A percentile compares a stretch with the other conserved stretches of the same genome.
Evolutionary conservation across 345 rosid genomes (phyloP).

Genomic region (Corchorus capsularis): DNA sequence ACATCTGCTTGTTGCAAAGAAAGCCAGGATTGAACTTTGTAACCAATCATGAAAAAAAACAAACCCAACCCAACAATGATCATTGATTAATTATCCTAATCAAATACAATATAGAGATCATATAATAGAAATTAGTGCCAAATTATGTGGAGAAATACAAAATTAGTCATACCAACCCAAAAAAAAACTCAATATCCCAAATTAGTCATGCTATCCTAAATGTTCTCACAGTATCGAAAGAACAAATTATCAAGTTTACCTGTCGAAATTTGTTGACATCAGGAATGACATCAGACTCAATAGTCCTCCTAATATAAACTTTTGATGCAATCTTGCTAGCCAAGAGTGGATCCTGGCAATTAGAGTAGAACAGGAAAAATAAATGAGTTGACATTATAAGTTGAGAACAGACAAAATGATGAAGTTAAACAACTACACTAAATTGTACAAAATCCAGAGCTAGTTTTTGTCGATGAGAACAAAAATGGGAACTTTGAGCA

Average conservation of each 20-base stretch:
- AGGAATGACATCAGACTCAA: conserved; percentile 59
- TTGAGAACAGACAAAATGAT: conserved; percentile 19
- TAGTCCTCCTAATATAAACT: conserved; percentile 51
- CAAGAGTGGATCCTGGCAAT: conserved; percentile 61
- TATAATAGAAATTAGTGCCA: too few species aligned
- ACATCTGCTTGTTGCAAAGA: too few species aligned
- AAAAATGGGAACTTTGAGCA: conserved; percentile 28
- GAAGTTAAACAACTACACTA: conserved; percentile 47
- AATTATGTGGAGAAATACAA: too few species aligned
- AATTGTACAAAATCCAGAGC: conserved; percentile 79
- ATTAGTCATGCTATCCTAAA: too few species aligned
- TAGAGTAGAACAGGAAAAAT: conserved; percentile 9
- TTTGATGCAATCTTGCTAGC: conserved; percentile 54
- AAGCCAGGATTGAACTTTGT: too few species aligned
- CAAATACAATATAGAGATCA: too few species aligned
- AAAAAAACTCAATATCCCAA: too few species aligned
- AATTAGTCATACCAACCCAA: too few species aligned
- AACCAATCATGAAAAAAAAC: too few species aligned
- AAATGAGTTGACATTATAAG: conserved; percentile 1
- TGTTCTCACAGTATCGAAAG: too few species aligned
- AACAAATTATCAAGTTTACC: conserved; percentile 36
- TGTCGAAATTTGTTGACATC: conserved; percentile 57
- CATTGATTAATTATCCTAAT: too few species aligned
- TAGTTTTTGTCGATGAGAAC: conserved; percentile 67
- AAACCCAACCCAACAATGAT: too few species aligned